Base-by-base conservation (phyloP, 306 rosid species). In the Trifolium repens region DNA sequence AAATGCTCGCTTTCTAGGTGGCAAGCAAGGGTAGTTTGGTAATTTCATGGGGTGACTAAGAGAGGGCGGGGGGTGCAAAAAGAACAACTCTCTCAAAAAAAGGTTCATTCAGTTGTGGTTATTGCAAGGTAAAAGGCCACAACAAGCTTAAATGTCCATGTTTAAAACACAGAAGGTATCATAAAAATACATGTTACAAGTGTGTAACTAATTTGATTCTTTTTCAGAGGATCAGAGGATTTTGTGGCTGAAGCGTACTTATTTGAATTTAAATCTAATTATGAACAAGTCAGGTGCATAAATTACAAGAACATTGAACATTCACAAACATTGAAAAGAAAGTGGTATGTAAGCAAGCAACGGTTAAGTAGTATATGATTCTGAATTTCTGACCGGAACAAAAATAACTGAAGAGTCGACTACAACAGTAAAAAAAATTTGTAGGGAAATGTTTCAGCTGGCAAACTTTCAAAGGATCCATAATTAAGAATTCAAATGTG, bases 391-490 rank as follows among this genome's bases (percentile, higher is more conserved):
- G 66, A 9, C 67, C 55, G n/a, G 59, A 17, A 46, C 37, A 80
- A 67, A 67, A 72, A 57, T 50, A 79, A 79, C 11, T 37, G 13
- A 67, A 57, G 63, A 73, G 71, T 47, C 65, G 37, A 64, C 52
- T 64, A 73, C 49, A 74, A 52, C 52, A 53, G 69, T 27, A 74
- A 9, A 50, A 17, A 17, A 65, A 24, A 24, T 35, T 76, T 60
- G 59, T 49, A 2, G 57, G 5, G 16, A 72, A 72, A 54, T 44
- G 50, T 79, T 17, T 66, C 69, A 30, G 53, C 62, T 43, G 27
- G 22, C 71, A 44, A 60, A 80, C 75, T 67, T 73, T 54, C 24
- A 34, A 67, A 67, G 27, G 75, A 71, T 62, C 72, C 77, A 35
- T 40, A 74, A 43, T 44, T 35, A 43, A 40, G 71, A 58, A 60